Base-by-base conservation (phyloP, 495 filamentous ascomycete species). In the Staphylotrichum tortipilum region DNA sequence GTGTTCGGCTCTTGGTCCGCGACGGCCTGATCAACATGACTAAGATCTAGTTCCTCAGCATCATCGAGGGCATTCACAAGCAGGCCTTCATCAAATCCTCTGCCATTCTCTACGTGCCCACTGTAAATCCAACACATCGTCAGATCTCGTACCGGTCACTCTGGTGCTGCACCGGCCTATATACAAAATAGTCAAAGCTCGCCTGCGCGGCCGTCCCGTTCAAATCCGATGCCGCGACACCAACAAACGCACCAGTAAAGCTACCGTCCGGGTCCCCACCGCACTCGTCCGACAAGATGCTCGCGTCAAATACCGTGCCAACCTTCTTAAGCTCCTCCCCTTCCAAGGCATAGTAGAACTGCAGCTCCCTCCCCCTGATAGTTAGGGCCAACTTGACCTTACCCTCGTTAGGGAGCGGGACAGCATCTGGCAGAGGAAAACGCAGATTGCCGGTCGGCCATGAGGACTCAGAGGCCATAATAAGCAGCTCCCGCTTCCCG, bases 161-260 rank as follows among this genome's bases (percentile, higher is more conserved):
- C 40, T 64, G 57, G 49, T 76, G 58, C 17, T 67, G 49, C 29
- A 67, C 69, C 6, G 75, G 77, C n/a, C 62, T 61, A 53, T 79
- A 78, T 8, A 63, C 39, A 26, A 78, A 71, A 41, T 73, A 71
- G 53, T 78, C 75, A 55, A 78, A 79, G 37, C 44, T 65, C 3
- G 77, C 75, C 46, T 57, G 52, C 49, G 63, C 44, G 24, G 56
- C 75, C 26, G 63, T 67, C 9, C 77, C 75, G 53, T 78, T 77
- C 29, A 76, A n/a, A 56, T 78, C 77, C 12, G 71, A 76, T 18
- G 69, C 72, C 10, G 76, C 76, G 37, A 79, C 55, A 0, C 76
- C 76, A 7, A 78, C 73, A 57, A 79, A 78, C n/a, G 76, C 75
- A 0, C 76, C 76, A 18, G 76, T 79, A 47, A 79, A 79, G 51